Base-by-base conservation (phyloP, 2,329 filamentous ascomycete genomes). In the Plenodomus tracheiphilus region DNA sequence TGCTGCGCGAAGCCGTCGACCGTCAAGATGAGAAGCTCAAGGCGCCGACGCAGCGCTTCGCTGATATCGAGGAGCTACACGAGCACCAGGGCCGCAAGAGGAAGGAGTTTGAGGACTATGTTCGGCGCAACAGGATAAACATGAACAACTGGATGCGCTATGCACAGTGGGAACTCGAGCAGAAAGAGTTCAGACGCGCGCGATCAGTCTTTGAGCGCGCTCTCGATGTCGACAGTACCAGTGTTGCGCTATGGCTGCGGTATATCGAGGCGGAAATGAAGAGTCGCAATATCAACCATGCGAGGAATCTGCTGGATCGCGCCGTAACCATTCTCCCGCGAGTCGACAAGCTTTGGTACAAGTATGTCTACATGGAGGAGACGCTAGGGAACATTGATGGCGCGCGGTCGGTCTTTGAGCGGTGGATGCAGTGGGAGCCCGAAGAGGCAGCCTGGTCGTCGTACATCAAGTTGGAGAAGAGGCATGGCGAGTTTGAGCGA, bases 81-180 rank as follows among this genome's bases (percentile, higher is more conserved):
- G 94, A 97, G 75, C 96, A 89, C 74, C 94, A 99, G 75, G 93
- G 92, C 46, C 85, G 94, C 57, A 97, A 97, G 77, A 83, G 94
- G 61, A 94, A 92, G 74, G 94, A 96, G 68, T 99, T 96, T 64
- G 94, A 99, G 75, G 90, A 96, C 78, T 97, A 97, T 86, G 90
- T 97, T 52, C 87, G 91, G 57, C 88, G 94, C 57, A 97, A 97
- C 70, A 80, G 93, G 67, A 82, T 97, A 70, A 96, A 95, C 69
- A 91, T 97, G 82, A 96, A 96, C 79, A 97, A 97, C 75, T 99
- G 94, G 94, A 91, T 94, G 82, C 89, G 92, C 67, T 99, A 99
- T 80, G 93, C 94, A 47, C 85, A 89, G 62, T 99, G 92, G 90
- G 94, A 99, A 77, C 81, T 97, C 52, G 93, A 99, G 72, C 94